Evolutionary conservation across 257 asterid species (phyloP).

Genomic region (Lithospermum erythrorhizon): DNA sequence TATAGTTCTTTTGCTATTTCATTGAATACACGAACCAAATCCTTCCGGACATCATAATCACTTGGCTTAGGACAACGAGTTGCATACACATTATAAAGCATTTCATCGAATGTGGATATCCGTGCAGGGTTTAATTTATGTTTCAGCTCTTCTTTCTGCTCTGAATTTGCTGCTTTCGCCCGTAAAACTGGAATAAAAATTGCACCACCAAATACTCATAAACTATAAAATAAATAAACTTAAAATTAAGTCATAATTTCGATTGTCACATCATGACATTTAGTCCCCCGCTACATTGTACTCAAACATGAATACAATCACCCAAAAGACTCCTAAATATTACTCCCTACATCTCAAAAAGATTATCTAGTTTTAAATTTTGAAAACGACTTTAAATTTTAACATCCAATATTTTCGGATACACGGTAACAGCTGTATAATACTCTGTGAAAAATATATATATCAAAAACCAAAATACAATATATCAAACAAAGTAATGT

Average conservation of each 20-base stretch:
- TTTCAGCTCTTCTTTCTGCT: slow-evolving; percentile 37
- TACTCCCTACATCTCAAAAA: no score
- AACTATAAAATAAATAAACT: background rate
- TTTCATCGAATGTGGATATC: slow-evolving; percentile 37
- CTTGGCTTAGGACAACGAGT: slow-evolving; percentile 44
- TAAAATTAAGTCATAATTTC: background rate
- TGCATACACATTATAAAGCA: slow-evolving; percentile 50
- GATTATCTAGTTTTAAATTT: no score
- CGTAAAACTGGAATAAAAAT: slow-evolving; percentile 40
- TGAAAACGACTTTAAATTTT: no score
- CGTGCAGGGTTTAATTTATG: slow-evolving; percentile 28
- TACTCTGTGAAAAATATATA: no score
- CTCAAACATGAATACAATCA: no score
- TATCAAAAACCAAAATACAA: no score
- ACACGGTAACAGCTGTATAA: no score
- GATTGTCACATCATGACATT: background rate
- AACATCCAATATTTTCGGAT: no score
- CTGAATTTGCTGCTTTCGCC: slow-evolving; percentile 53
- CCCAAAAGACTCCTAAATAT: no score
- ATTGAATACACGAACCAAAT: slow-evolving; percentile 55
- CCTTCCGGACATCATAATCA: slow-evolving; percentile 61
- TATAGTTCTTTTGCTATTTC: slow-evolving; percentile 70
- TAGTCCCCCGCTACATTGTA: no score
- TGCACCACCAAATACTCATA: background rate
- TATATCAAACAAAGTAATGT: no score